Conservation (phyloP, 2,329 filamentous ascomycete species). For the Claviceps maximensis region DNA sequence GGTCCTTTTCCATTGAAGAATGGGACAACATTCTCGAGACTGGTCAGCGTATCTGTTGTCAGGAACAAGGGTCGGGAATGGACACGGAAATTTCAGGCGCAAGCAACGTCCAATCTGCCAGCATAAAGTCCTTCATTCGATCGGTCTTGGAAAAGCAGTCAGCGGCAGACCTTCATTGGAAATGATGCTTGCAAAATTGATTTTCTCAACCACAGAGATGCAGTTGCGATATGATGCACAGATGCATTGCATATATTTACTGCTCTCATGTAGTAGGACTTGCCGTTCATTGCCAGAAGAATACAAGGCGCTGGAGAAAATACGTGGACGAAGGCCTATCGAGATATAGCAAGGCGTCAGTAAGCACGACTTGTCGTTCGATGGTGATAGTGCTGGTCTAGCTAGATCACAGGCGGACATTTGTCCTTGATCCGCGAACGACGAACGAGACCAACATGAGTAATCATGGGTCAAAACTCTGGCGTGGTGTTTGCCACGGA, state of each 20-base stretch:
- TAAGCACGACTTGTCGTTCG: no score
- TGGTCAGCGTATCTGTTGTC: constrained; percentile 53
- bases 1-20: constrained; percentile 57
- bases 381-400: no score
- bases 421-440: no score
- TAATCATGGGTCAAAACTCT: no score
- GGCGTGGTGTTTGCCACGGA: no score
- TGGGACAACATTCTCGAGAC: constrained; percentile 60
- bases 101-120: constrained; percentile 23
- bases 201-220: neutral
- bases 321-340: no score
- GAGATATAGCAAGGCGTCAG: no score
- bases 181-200: constrained; percentile 21
- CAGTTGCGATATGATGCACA: neutral
- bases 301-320: neutral
- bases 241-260: neutral
- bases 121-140: constrained; percentile 47
- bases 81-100: constrained; percentile 35
- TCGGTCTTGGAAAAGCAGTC: constrained; percentile 46
- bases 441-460: no score
- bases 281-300: neutral
- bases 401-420: no score
- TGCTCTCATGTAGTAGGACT: neutral
- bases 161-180: constrained; percentile 42
- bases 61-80: constrained; percentile 21